A percentile compares a stretch with the other conserved stretches of the same genome.
phyloP scores from a whole-genome alignment of 2,329 filamentous ascomycete species.

The Neonectria punicea region DNA sequence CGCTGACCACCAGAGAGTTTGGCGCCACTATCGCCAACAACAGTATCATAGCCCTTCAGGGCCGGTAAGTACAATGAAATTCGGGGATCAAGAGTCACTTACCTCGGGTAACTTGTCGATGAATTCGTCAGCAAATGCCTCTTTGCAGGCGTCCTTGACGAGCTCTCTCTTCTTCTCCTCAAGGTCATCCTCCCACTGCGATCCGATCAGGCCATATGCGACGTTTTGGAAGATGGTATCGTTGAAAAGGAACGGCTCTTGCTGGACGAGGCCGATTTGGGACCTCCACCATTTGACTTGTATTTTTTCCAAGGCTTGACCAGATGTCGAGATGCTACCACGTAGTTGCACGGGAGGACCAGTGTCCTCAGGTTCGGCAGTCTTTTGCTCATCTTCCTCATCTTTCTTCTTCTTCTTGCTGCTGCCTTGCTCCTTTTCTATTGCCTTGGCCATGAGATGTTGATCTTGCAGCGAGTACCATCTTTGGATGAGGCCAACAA shows the following conservation, averaged over 20 bases:
- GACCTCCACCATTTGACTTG: constrained; percentile 72
- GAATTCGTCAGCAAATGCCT: constrained; percentile 77
- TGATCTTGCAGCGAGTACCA: constrained; percentile 74
- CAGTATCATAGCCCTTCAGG: constrained; percentile 72
- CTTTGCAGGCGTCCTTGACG: constrained; percentile 71
- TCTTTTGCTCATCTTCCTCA: constrained; percentile 45
- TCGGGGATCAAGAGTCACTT: constrained; percentile 31
- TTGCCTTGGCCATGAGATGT: constrained; percentile 60
- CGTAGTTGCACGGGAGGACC: constrained; percentile 58
- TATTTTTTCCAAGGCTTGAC: constrained; percentile 64
- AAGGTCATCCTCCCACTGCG: constrained; percentile 62
- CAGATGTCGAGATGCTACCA: constrained; percentile 61
- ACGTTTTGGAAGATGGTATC: constrained; percentile 73
- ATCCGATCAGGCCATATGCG: constrained; percentile 65
- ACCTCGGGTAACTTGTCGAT: constrained; percentile 70
- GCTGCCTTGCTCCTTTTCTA: constrained; percentile 59
- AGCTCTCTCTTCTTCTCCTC: constrained; percentile 67
- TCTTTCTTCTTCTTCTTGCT: constrained; percentile 53
- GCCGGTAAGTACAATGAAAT: constrained; percentile 21
- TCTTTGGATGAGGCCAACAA: constrained; percentile 75
- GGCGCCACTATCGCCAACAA: constrained; percentile 80
- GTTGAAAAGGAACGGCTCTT: constrained; percentile 76
- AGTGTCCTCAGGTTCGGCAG: constrained; percentile 48
- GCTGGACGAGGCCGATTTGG: constrained; percentile 73
- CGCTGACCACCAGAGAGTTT: constrained; percentile 86